Evolutionary conservation across 2,329 filamentous ascomycete genomes (phyloP).

Genomic region (Periconia sp.): DNA sequence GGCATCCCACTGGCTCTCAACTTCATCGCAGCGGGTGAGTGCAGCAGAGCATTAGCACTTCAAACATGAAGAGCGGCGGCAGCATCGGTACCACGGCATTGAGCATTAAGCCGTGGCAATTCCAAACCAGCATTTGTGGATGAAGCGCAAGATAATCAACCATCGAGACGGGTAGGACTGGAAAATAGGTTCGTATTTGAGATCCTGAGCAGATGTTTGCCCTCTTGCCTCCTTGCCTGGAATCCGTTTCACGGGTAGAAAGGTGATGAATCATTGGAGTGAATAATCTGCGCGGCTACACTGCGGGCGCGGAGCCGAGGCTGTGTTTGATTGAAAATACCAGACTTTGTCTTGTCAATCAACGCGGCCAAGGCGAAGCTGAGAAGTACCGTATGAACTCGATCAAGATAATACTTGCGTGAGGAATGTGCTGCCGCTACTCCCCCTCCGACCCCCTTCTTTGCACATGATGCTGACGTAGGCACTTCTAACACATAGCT

Average conservation of each 20-base stretch:
- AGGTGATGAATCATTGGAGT: slow-evolving; percentile 10
- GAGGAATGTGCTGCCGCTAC: slow-evolving; percentile 94
- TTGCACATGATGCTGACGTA: slow-evolving; percentile 36
- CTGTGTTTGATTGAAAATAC: slow-evolving; percentile 5
- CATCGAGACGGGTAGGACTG: slow-evolving; percentile 20
- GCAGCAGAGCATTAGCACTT: slow-evolving; percentile 41
- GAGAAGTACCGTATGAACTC: slow-evolving; percentile 96
- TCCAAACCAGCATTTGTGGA: slow-evolving; percentile 5
- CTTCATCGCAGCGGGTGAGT: slow-evolving; percentile 93
- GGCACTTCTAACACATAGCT: slow-evolving; percentile 53
- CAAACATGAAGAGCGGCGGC: slow-evolving; percentile 58
- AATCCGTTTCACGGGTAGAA: neutral
- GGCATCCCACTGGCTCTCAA: slow-evolving; percentile 81
- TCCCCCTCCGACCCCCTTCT: slow-evolving; percentile 44
- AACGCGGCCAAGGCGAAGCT: slow-evolving; percentile 62
- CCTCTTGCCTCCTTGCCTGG: slow-evolving; percentile 8
- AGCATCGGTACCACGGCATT: slow-evolving; percentile 56
- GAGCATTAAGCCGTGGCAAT: slow-evolving; percentile 6
- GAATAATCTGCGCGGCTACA: slow-evolving; percentile 60
- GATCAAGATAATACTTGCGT: slow-evolving; percentile 99
- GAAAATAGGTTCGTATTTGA: slow-evolving; percentile 44
- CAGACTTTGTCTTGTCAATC: slow-evolving; percentile 7
- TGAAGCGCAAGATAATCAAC: slow-evolving; percentile 12
- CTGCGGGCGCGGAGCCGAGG: slow-evolving; percentile 76
- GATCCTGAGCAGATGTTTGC: slow-evolving; percentile 36